These are phyloP conservation scores for Lachnellula arida DNA, from an alignment of 2,329 filamentous ascomycete genomes.

Conservation along the genomic window DNA sequence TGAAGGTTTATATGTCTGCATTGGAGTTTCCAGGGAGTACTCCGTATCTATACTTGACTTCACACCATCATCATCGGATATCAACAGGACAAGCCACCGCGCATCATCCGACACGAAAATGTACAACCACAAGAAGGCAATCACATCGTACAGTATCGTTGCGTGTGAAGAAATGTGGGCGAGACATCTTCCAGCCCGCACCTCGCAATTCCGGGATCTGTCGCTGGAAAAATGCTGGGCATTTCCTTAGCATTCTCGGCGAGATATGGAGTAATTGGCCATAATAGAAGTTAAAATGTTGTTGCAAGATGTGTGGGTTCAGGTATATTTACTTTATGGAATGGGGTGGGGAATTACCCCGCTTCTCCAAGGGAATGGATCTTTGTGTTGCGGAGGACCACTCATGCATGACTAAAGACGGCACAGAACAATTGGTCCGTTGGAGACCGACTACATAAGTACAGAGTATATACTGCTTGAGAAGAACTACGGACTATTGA, in stretches of 20 bases:
- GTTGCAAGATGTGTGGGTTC: too few relatives aligned
- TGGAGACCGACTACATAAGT: neutral
- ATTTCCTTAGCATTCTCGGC: too few relatives aligned
- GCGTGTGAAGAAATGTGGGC: too few relatives aligned
- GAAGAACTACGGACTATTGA: neutral
- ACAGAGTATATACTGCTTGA: neutral
- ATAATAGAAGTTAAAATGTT: too few relatives aligned
- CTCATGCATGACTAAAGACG: neutral
- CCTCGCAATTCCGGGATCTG: neutral
- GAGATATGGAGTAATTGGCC: too few relatives aligned
- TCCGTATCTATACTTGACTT: too few relatives aligned
- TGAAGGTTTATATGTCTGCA: too few relatives aligned
- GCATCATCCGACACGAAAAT: neutral
- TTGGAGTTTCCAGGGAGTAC: neutral
- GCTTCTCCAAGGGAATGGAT: conserved; percentile 1
- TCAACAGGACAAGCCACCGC: neutral
- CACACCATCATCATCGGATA: neutral
- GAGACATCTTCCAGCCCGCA: neutral
- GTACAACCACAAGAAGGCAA: neutral
- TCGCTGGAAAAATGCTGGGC: too few relatives aligned
- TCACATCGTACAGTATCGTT: too few relatives aligned
- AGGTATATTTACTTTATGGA: neutral
- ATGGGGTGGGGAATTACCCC: neutral
- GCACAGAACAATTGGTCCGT: conserved; percentile 10
- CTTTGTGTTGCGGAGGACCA: neutral